Conservation (phyloP, 352 stramenopile species). For the Thalassiosira livingstoniorum region DNA sequence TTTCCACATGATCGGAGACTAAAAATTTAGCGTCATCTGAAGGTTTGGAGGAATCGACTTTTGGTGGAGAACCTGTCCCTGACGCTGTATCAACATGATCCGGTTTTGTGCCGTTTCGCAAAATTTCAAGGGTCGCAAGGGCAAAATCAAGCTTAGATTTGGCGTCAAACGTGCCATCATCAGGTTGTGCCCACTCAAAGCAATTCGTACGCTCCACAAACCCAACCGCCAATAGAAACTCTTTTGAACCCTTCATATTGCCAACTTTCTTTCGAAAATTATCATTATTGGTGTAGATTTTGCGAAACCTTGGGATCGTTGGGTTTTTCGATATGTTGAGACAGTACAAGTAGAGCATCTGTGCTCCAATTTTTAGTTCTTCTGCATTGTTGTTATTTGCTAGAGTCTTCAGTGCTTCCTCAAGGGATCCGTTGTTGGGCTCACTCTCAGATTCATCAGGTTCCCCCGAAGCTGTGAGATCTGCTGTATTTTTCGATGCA, state of each 20-base stretch:
- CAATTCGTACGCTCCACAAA: conserved; percentile 67
- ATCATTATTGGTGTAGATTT: conserved; percentile 82
- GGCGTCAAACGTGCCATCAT: conserved; percentile 20
- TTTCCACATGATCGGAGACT: too few species aligned
- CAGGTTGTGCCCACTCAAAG: conserved; percentile 69
- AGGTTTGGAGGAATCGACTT: not conserved
- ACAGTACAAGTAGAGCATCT: conserved; percentile 82
- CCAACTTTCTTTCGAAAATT: conserved; percentile 76
- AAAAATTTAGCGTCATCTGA: too few species aligned
- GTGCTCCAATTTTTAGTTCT: conserved; percentile 60
- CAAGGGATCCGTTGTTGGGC: conserved; percentile 13
- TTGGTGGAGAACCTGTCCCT: not conserved
- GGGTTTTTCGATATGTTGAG: conserved; percentile 76
- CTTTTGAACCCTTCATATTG: conserved; percentile 63
- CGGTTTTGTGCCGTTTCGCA: conserved; percentile 33
- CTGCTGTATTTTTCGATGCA: not conserved
- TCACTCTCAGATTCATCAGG: conserved; percentile 1
- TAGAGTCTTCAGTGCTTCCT: conserved; percentile 44
- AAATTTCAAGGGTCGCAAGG: conserved; percentile 46
- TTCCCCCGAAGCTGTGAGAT: not conserved
- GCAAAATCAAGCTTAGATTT: conserved; percentile 56
- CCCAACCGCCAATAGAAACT: conserved; percentile 72
- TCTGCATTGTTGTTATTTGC: conserved; percentile 51
- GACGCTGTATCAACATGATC: not conserved
- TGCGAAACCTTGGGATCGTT: conserved; percentile 72